phyloP scores from a whole-genome alignment of 345 rosid genomes.

The Eutrema heterophyllum region DNA sequence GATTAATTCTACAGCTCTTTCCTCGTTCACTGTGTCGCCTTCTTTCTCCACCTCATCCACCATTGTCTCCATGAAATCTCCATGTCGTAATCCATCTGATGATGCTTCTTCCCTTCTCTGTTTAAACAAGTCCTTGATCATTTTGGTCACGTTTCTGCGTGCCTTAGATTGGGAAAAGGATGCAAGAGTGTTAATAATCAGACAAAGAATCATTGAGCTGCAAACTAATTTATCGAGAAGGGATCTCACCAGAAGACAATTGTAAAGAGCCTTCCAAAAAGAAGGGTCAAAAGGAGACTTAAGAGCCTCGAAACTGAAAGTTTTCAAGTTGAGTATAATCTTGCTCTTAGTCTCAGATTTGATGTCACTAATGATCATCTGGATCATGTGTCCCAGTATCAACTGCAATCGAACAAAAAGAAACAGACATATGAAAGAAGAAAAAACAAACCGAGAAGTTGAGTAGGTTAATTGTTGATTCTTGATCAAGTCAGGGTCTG shows the following conservation, averaged over 20 bases:
- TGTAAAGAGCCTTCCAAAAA: constrained; percentile 35
- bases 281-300: constrained; percentile 35
- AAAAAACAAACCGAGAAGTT: not conserved
- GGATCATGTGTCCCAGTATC: constrained; percentile 28
- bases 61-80: constrained; percentile 36
- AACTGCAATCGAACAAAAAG: constrained; percentile 19
- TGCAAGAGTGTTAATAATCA: not conserved
- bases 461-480: not conserved
- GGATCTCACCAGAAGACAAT: constrained; percentile 29
- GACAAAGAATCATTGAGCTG: not conserved
- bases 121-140: constrained; percentile 18
- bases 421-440: not conserved
- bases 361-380: constrained; percentile 29
- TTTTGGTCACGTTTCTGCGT: constrained; percentile 16
- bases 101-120: constrained; percentile 25
- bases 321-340: constrained; percentile 14
- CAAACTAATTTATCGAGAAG: not conserved
- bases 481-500: not conserved
- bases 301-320: constrained; percentile 30
- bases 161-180: constrained; percentile 15
- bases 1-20: constrained; percentile 21
- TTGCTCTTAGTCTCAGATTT: constrained; percentile 15
- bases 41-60: constrained; percentile 28
- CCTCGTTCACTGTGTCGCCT: constrained; percentile 13
- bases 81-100: not conserved